Conservation (phyloP, 225 moss, liverwort and hornwort species). For the Asterella californica region DNA sequence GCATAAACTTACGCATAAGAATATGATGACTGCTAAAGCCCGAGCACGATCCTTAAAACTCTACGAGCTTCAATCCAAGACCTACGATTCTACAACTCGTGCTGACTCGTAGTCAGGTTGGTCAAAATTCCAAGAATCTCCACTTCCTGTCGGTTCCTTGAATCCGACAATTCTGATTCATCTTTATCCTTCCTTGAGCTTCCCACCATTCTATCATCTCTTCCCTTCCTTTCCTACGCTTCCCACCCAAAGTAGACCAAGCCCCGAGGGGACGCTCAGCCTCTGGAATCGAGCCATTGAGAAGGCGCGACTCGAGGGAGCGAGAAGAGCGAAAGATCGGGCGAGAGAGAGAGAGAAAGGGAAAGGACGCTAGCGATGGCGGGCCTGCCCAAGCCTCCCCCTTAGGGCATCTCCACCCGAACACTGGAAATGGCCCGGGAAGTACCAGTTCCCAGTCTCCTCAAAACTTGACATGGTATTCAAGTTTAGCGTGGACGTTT, state of each 20-base stretch:
- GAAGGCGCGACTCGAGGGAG: constrained; percentile 2
- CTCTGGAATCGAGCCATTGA: not conserved
- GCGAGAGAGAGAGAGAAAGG: not conserved
- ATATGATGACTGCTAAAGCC: not conserved
- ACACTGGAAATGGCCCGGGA: not conserved
- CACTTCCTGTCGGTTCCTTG: not conserved
- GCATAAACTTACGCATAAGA: too few relatives aligned
- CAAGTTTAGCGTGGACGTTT: too few relatives aligned
- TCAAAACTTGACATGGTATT: too few relatives aligned
- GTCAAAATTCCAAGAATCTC: not conserved
- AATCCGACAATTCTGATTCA: not conserved
- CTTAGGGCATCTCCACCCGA: too few relatives aligned
- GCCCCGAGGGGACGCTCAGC: not conserved
- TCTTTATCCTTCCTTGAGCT: not conserved
- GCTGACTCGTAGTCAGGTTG: not conserved
- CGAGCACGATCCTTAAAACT: not conserved
- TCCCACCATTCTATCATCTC: not conserved
- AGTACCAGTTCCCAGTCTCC: too few relatives aligned
- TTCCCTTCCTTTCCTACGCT: not conserved
- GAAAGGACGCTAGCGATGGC: not conserved
- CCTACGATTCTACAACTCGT: not conserved
- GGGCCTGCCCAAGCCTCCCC: not conserved
- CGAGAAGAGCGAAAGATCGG: not conserved
- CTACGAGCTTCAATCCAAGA: not conserved
- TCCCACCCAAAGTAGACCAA: not conserved